These are phyloP conservation scores for Suhomyces chickasaworum DNA, from an alignment of 1,139 yeast species.

Conservation along the genomic window DNA sequence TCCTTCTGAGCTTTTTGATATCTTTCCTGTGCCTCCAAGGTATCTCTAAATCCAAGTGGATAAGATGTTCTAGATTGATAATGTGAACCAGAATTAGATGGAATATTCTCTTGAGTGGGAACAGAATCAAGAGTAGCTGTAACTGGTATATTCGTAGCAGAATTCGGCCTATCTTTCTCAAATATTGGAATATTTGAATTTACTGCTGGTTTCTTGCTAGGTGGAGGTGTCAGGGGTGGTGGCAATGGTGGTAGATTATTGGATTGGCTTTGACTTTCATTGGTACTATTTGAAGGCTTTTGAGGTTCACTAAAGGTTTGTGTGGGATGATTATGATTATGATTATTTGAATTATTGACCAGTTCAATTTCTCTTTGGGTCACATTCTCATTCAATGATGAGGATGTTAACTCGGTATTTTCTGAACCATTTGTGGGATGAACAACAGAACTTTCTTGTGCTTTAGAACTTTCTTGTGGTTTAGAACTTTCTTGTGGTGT, in stretches of 20 bases:
- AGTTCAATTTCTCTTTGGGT: background rate
- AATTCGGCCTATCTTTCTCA: background rate
- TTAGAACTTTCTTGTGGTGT: background rate
- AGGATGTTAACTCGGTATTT: background rate
- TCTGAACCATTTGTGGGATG: background rate
- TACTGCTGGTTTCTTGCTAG: background rate
- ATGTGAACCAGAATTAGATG: background rate
- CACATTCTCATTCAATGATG: background rate
- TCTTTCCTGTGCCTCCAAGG: constrained; percentile 14
- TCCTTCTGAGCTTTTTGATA: constrained; percentile 10
- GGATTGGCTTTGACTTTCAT: background rate
- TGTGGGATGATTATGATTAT: background rate
- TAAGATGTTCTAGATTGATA: constrained; percentile 1
- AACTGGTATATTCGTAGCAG: background rate
- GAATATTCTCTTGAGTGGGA: background rate
- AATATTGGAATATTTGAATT: background rate
- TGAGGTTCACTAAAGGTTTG: background rate
- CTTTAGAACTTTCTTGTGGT: background rate
- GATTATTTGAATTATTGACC: background rate
- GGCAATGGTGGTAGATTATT: constrained; percentile 1
- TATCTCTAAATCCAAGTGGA: constrained; percentile 7
- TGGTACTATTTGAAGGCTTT: background rate
- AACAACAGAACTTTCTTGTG: too few relatives aligned
- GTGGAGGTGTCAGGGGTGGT: background rate
- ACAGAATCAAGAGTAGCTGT: background rate